A percentile compares a stretch with the other conserved stretches of the same genome.
Evolutionary conservation across 768 basidiomycete genomes (phyloP).

Genomic region (Mycena indigotica): DNA sequence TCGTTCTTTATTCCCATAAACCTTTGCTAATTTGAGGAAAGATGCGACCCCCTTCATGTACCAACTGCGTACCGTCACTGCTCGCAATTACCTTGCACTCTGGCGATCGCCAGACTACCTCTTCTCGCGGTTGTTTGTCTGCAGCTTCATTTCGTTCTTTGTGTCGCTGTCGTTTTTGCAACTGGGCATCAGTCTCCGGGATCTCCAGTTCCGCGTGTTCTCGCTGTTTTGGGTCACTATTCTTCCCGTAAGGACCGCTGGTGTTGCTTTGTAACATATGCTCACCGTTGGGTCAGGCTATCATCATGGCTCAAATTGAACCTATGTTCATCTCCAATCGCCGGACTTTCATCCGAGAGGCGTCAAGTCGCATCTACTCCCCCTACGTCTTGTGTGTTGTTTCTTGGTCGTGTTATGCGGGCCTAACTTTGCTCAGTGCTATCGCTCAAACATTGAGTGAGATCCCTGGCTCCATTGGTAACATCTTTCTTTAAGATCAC

Average conservation of each 20-base stretch:
- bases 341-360: slow-evolving; percentile 55
- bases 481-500: neutral
- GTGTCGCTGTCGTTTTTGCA: slow-evolving; percentile 81
- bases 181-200: slow-evolving; percentile 62
- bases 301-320: slow-evolving; percentile 80
- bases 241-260: neutral
- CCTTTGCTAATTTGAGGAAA: slow-evolving; percentile 27
- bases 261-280: neutral
- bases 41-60: slow-evolving; percentile 77
- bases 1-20: neutral
- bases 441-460: slow-evolving; percentile 81
- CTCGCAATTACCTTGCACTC: slow-evolving; percentile 67
- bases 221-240: slow-evolving; percentile 53
- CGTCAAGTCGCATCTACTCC: slow-evolving; percentile 84
- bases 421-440: slow-evolving; percentile 27
- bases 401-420: neutral
- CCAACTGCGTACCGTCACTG: slow-evolving; percentile 69
- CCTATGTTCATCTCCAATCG: slow-evolving; percentile 81
- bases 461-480: slow-evolving; percentile 46
- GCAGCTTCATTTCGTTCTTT: slow-evolving; percentile 68
- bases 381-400: slow-evolving; percentile 70
- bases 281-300: slow-evolving; percentile 34
- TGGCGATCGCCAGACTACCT: slow-evolving; percentile 88
- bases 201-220: slow-evolving; percentile 81
- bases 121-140: slow-evolving; percentile 79